phyloP scores from a whole-genome alignment of 1,284 basidiomycete genomes.

The Sporisorium scitamineum region DNA sequence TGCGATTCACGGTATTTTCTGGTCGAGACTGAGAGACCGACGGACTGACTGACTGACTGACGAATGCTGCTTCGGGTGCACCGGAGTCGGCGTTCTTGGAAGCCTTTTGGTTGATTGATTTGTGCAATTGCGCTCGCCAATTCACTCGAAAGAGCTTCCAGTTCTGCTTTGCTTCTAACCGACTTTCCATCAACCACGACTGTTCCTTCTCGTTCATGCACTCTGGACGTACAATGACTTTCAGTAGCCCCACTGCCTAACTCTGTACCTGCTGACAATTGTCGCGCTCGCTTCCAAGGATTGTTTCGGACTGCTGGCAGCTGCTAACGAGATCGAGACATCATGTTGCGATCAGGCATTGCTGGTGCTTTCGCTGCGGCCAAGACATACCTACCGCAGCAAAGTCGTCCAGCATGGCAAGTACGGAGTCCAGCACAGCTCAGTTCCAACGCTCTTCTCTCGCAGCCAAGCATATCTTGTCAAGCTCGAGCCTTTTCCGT shows the following conservation, averaged over 20 bases:
- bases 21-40: no score
- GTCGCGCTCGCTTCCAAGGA: background rate
- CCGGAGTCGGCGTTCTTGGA: conserved; percentile 1
- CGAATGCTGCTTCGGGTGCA: background rate
- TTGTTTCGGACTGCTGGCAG: background rate
- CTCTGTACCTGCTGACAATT: background rate
- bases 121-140: no score
- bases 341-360: conserved; percentile 26
- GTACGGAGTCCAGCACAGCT: background rate
- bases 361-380: conserved; percentile 9
- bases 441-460: background rate
- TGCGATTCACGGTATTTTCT: no score
- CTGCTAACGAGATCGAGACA: background rate
- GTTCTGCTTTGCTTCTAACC: background rate
- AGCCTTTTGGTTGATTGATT: background rate
- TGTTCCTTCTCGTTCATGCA: no score
- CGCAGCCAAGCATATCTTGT: background rate
- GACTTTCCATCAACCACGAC: background rate
- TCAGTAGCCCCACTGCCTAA: background rate
- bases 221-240: background rate
- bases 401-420: background rate
- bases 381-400: background rate
- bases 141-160: background rate
- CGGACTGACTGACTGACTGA: background rate
- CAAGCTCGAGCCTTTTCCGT: conserved; percentile 15